Evolutionary conservation across 1,139 yeast genomes (phyloP), one percentile per base, ranked within the genome.

Genomic region (Citeromyces siamensis): DNA sequence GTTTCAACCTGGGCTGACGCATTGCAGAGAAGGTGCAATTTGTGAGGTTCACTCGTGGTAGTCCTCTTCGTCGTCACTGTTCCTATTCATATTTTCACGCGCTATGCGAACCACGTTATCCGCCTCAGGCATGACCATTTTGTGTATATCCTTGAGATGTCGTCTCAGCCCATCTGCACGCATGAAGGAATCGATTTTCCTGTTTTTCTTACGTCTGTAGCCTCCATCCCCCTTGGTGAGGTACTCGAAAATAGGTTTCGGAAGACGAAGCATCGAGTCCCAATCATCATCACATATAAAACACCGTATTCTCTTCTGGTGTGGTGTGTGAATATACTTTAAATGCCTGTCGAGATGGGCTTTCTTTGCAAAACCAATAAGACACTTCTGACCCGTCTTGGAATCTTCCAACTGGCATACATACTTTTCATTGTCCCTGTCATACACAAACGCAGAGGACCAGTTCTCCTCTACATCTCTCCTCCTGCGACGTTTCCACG

Each of bases 41-140:
- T 35, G 32, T 12, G 38, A 35, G 22, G 32, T 35, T 12, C 31
- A 27, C 19, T 35, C 17, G 16, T 27, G n/a, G n/a, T n/a, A n/a
- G n/a, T n/a, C n/a, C n/a, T n/a, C n/a, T n/a, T n/a, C n/a, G n/a
- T n/a, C n/a, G n/a, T n/a, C n/a, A n/a, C n/a, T n/a, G n/a, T n/a
- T n/a, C 6, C 28, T 12, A 23, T 23, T 23, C 28, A 23, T 23
- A 14, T 23, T 23, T n/a, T 23, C 28, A 5, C 28, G 10, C 8
- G 28, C 28, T n/a, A 23, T 23, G 14, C 28, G 28, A 12, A 23
- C 28, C 28, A 23, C 28, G 8, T 23, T 23, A 23, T 23, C 28
- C 10, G 28, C 28, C 13, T 23, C 28, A 5, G 28, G 28, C 28
- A 23, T 23, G 14, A 23, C 28, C 28, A 23, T 23, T 14, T 23